These are phyloP conservation scores for Trebouxia sp. DNA, from an alignment of 139 green algal genomes.

Conservation along the genomic window DNA sequence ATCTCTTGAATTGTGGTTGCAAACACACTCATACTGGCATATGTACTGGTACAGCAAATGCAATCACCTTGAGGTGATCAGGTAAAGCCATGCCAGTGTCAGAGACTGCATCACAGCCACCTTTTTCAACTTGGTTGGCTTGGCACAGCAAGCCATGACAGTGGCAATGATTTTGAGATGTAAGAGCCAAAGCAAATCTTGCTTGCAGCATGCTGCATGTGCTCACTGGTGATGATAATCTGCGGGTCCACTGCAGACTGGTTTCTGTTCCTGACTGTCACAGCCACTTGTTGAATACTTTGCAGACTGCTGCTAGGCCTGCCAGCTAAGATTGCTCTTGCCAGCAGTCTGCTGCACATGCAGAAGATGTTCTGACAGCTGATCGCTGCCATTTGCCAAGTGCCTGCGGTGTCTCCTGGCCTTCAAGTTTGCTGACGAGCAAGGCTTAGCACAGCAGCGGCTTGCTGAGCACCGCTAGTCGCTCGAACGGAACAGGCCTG, in stretches of 20 bases:
- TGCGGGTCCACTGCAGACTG: not conserved
- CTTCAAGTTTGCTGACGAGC: too few relatives aligned
- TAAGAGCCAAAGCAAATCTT: too few relatives aligned
- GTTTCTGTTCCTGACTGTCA: not conserved
- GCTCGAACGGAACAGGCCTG: too few relatives aligned
- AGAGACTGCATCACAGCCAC: slow-evolving; percentile 7
- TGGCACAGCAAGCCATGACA: not conserved
- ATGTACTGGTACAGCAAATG: too few relatives aligned
- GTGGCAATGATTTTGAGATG: too few relatives aligned
- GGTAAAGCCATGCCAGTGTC: slow-evolving; percentile 13
- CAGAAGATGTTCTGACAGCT: slow-evolving; percentile 1
- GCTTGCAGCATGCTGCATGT: not conserved
- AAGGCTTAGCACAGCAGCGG: not conserved
- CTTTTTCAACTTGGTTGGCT: too few relatives aligned
- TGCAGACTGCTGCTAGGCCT: slow-evolving; percentile 6
- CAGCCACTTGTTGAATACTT: not conserved
- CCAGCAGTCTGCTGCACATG: slow-evolving; percentile 2
- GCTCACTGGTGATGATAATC: not conserved
- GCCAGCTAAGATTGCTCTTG: not conserved
- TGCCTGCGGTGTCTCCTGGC: not conserved
- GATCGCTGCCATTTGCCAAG: not conserved
- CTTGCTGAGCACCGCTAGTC: too few relatives aligned
- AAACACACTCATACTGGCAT: too few relatives aligned
- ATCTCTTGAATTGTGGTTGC: too few relatives aligned
- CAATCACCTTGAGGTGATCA: slow-evolving; percentile 9